Evolutionary conservation across 2,329 filamentous ascomycete species (phyloP).

Genomic region (Botrytis tulipae): DNA sequence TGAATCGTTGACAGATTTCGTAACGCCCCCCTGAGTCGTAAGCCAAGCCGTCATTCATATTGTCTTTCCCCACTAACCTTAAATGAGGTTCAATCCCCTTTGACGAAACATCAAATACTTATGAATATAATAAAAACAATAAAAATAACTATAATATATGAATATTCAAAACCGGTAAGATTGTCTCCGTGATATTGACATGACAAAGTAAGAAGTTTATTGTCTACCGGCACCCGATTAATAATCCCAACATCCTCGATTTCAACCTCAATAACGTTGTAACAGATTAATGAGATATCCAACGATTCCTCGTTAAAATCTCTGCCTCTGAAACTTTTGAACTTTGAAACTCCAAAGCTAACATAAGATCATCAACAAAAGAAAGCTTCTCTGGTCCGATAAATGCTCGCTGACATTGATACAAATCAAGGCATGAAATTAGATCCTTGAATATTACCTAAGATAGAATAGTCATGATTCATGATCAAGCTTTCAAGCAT

Average conservation of each 20-base stretch:
- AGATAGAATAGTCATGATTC: neutral
- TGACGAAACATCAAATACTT: neutral
- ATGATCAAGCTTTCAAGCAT: neutral
- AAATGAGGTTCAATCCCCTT: neutral
- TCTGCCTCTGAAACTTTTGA: neutral
- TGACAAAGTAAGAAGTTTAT: neutral
- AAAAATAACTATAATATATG: neutral
- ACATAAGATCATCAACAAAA: neutral
- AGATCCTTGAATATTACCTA: neutral
- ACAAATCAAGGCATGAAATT: neutral
- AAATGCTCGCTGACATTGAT: neutral
- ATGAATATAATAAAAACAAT: neutral
- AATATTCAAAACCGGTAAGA: neutral
- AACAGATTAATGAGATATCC: neutral
- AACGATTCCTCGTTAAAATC: neutral
- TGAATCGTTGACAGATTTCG: neutral
- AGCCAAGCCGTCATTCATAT: constrained; percentile 3
- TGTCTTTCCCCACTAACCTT: neutral
- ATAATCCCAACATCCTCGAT: neutral
- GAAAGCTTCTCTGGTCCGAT: neutral
- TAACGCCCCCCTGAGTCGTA: neutral
- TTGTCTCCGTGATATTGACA: neutral
- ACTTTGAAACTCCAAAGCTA: neutral
- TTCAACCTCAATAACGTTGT: neutral
- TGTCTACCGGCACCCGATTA: neutral